Conservation (phyloP, 768 basidiomycete genomes). For the Russula earlei region DNA sequence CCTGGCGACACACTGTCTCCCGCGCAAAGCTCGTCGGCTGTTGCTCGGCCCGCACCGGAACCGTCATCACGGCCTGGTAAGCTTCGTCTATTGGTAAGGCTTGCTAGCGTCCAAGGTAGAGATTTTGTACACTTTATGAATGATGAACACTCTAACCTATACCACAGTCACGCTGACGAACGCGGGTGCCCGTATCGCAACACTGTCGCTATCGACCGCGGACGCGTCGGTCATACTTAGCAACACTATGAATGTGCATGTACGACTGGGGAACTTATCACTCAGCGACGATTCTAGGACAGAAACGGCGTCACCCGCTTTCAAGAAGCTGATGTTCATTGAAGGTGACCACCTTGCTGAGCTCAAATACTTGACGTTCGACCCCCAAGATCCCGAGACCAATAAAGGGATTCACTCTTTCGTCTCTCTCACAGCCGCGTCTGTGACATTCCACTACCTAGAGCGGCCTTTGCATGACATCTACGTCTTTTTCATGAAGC, state of each 20-base stretch:
- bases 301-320: constrained; percentile 47
- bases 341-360: constrained; percentile 92
- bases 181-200: constrained; percentile 60
- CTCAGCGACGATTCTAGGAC: constrained; percentile 62
- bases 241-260: constrained; percentile 66
- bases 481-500: constrained; percentile 70
- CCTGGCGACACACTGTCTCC: constrained; percentile 1
- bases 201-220: constrained; percentile 83
- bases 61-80: constrained; percentile 30
- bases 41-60: not conserved
- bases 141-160: constrained; percentile 1
- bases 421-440: constrained; percentile 75
- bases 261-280: constrained; percentile 74
- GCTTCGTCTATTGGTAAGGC: constrained; percentile 71
- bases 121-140: constrained; percentile 1
- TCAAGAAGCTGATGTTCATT: constrained; percentile 83
- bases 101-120: constrained; percentile 76
- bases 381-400: constrained; percentile 52
- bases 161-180: constrained; percentile 67
- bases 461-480: constrained; percentile 87
- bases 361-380: constrained; percentile 88
- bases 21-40: not conserved
- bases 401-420: constrained; percentile 79
- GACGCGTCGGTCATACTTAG: constrained; percentile 71
- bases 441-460: constrained; percentile 81